Evolutionary conservation across 2,329 filamentous ascomycete species (phyloP).

Genomic region (Lachnellula suecica): DNA sequence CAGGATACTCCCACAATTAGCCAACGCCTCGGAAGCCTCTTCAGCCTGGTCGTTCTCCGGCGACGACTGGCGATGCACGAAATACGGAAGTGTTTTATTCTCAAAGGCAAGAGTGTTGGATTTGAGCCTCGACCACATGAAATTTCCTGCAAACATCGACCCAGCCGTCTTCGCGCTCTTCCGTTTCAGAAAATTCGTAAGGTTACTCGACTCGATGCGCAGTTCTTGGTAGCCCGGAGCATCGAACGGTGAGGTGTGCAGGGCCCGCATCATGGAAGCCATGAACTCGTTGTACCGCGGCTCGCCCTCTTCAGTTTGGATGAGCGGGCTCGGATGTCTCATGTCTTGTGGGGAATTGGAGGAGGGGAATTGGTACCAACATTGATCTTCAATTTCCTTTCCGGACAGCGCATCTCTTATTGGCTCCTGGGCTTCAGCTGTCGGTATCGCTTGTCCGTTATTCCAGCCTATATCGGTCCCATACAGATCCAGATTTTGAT

Average conservation of each 20-base stretch:
- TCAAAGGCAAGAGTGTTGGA: constrained; percentile 3
- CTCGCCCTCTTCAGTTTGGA: background rate
- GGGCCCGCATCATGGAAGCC: constrained; percentile 2
- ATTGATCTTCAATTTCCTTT: background rate
- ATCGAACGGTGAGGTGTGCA: background rate
- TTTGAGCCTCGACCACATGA: constrained; percentile 9
- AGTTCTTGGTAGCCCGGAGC: constrained; percentile 3
- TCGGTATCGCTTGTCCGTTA: background rate
- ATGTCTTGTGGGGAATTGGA: background rate
- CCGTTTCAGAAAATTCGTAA: constrained; percentile 10
- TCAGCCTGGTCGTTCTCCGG: background rate
- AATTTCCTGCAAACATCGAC: constrained; percentile 5
- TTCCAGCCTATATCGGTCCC: constrained; percentile 3
- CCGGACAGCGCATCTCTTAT: background rate
- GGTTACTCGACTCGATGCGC: background rate
- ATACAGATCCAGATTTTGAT: background rate
- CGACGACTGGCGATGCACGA: constrained; percentile 8
- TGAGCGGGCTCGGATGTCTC: background rate
- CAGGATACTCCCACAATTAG: constrained; percentile 13
- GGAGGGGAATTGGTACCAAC: background rate
- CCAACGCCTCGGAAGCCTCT: constrained; percentile 11
- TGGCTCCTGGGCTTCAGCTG: background rate
- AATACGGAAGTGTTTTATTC: constrained; percentile 6
- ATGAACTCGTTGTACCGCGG: background rate
- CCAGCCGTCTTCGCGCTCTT: constrained; percentile 1